Base-by-base conservation (phyloP, 306 rosid species). In the Prunus mume region DNA sequence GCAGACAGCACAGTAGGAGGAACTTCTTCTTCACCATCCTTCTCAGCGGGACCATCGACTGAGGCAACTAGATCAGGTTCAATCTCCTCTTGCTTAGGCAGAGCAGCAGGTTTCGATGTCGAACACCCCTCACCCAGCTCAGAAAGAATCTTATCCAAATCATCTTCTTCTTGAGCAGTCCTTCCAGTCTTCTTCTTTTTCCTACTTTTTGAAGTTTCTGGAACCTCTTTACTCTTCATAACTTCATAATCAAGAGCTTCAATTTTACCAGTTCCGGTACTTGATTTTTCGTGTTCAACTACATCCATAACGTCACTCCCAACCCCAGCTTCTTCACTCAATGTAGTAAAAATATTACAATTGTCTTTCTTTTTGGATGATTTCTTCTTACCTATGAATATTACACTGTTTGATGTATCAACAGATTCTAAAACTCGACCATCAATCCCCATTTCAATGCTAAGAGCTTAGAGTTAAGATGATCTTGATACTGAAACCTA, bases 111-210 rank as follows among this genome's bases (percentile, higher is more conserved):
- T 75, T 86, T 91, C 49, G 84, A 73, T 47, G 45, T n/a, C 18
- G 85, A 9, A 76, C 89, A 81, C 52, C 58, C 82, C 73, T 85
- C 97, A 34, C 97, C 97, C 65, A 96, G 97, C 90, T 96, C 99
- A 32, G 97, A 96, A 74, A 96, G 98, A 85, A 96, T 80, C 81
- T 80, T 88, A 60, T 92, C 99, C 80, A 96, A 85, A 87, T 92
- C 99, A 46, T 96, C 99, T 89, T 96, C 99, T 87, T 96, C 99
- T 80, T 91, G 89, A 75, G 86, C 96, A 72, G 99, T 96, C 77
- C 99, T 86, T 82, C 96, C 99, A 73, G 89, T 82, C 88, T 91
- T 96, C 85, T 95, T 95, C 87, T 95, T 96, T 85, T 92, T 96
- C 85, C 88, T 96, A 73, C 64, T 91, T 78, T 96, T 92, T 28